Conservation (phyloP, 345 rosid species). For the Toxicodendron radicans region DNA sequence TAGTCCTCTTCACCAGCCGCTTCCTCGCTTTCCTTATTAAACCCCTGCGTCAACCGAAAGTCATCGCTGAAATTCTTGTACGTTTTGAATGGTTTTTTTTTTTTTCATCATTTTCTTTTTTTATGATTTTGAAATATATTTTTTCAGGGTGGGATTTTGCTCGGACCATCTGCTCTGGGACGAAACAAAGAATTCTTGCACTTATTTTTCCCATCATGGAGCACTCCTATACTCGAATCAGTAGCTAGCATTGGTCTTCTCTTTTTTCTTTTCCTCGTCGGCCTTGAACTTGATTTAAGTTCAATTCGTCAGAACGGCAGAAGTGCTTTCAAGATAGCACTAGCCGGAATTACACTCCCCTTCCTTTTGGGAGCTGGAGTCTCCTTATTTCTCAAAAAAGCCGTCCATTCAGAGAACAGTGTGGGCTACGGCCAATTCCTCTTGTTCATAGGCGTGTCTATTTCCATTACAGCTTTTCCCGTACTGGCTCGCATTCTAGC, state of each 20-base stretch:
- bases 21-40: conserved; percentile 31
- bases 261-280: conserved; percentile 63
- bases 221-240: conserved; percentile 52
- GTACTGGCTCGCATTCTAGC: conserved; percentile 56
- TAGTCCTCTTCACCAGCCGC: conserved; percentile 34
- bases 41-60: conserved; percentile 46
- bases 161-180: conserved; percentile 62
- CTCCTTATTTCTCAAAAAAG: conserved; percentile 40
- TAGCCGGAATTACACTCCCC: conserved; percentile 60
- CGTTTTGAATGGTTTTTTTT: background rate
- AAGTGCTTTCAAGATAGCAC: conserved; percentile 44
- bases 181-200: conserved; percentile 41
- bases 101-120: background rate
- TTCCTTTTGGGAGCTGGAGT: conserved; percentile 47
- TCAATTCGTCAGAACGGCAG: conserved; percentile 40
- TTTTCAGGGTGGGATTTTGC: conserved; percentile 52
- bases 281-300: conserved; percentile 58
- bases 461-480: conserved; percentile 57
- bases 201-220: conserved; percentile 50
- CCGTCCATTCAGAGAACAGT: conserved; percentile 32
- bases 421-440: conserved; percentile 20
- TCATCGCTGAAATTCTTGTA: conserved; percentile 41
- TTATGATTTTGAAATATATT: background rate
- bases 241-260: conserved; percentile 60
- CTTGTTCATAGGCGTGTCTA: conserved; percentile 51